Evolutionary conservation across 2,329 filamentous ascomycete genomes (phyloP), one percentile per base, ranked within the genome.

Genomic region (Cercospora sesami): DNA sequence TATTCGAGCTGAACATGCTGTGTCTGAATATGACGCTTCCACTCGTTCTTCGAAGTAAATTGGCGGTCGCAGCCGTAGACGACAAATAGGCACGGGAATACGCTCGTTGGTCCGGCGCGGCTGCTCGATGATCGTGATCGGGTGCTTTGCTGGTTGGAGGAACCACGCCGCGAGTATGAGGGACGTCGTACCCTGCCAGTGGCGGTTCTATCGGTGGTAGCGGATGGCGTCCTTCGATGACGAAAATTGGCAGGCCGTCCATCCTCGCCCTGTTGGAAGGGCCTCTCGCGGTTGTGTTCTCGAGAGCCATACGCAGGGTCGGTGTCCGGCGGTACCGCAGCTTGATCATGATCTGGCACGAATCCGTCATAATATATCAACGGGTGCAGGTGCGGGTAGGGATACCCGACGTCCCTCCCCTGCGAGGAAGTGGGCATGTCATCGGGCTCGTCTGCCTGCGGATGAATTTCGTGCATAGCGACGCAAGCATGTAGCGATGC

Each of bases 31-130:
- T 98, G 94, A 0, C 94, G 88, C 79, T 97, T 97, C 94, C 94
- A 97, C 78, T 97, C 94, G 77, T 97, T 97, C 81, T 97, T 97
- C 73, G 86, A 89, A 4, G 86, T 85, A 75, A 97, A 97, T 0
- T 85, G 88, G 2, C 88, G 86, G 0, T 70, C 72, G 80, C 94
- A 98, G 36, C 90, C 91, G 66, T 93, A 95, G 65, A 87, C 89
- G 31, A 86, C 83, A 78, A 97, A 93, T 66, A 92, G 88, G 78
- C 94, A 98, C 26, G 85, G 83, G 75, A 94, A 95, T 0, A 87
- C 10, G 30, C 18, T 39, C 10, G 9, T 0, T 55, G n/a, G 31
- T 18, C 63, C 77, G 68, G 71, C 53, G 57, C 69, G 71, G 66
- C 33, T 76, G 73, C 18, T 74, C 68, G 64, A 76, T 73, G 39